A percentile compares a stretch with the other conserved stretches of the same genome.
Conservation (phyloP, 495 filamentous ascomycete genomes). For the Neurospora sp. region DNA sequence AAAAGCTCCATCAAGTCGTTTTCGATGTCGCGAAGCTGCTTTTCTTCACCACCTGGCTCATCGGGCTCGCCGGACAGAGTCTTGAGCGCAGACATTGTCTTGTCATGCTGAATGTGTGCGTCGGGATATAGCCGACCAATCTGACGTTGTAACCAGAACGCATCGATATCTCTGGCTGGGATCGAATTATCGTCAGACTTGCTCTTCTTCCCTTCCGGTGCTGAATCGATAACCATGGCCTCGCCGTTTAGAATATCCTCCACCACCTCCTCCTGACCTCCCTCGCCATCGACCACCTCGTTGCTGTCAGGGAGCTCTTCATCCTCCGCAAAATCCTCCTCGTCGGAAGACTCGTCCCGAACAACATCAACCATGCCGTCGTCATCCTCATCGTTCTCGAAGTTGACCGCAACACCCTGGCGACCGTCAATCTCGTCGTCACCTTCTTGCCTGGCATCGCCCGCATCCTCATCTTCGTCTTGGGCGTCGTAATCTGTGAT, state of each 20-base stretch:
- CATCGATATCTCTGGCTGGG: conserved; percentile 81
- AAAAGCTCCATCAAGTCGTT: conserved; percentile 98
- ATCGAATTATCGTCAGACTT: conserved; percentile 48
- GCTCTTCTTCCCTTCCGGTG: conserved; percentile 27
- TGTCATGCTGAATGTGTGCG: conserved; percentile 82
- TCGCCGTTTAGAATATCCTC: conserved; percentile 39
- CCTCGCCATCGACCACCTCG: conserved; percentile 43
- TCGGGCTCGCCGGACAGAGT: conserved; percentile 69
- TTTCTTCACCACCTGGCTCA: conserved; percentile 61
- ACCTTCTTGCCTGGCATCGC: conserved; percentile 51
- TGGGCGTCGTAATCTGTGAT: conserved; percentile 98
- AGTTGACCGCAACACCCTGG: conserved; percentile 94
- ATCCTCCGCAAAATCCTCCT: conserved; percentile 55
- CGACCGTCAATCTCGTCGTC: conserved; percentile 84
- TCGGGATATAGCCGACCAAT: conserved; percentile 82
- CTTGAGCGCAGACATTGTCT: conserved; percentile 68
- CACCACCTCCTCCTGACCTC: conserved; percentile 35
- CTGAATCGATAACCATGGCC: conserved; percentile 74
- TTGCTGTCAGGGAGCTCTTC: conserved; percentile 52
- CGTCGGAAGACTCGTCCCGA: conserved; percentile 77
- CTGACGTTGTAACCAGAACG: conserved; percentile 92
- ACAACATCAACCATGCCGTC: conserved; percentile 72
- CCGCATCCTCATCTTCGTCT: conserved; percentile 90
- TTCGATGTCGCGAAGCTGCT: conserved; percentile 80
- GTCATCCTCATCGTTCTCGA: conserved; percentile 87